phyloP scores from a whole-genome alignment of 768 basidiomycete genomes.

The Dentipellis sp. region DNA sequence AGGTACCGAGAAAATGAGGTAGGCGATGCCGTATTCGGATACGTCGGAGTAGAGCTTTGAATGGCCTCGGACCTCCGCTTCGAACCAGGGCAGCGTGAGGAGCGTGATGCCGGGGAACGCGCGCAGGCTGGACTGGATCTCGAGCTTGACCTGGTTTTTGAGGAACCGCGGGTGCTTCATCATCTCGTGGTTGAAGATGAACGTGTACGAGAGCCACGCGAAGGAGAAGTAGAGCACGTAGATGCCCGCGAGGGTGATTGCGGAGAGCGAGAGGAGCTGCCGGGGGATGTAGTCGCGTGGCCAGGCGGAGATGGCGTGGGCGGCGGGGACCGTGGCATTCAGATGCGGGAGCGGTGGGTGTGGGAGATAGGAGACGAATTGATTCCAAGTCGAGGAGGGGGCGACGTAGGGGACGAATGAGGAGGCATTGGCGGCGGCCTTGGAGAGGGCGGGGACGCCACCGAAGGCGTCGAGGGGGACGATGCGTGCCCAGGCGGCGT shows the following conservation, averaged over 20 bases:
- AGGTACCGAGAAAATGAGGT: slow-evolving; percentile 57
- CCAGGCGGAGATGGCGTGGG: slow-evolving; percentile 57
- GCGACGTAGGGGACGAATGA: slow-evolving; percentile 21
- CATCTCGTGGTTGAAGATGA: slow-evolving; percentile 92
- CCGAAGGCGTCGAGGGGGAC: slow-evolving; percentile 42
- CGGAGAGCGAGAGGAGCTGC: slow-evolving; percentile 62
- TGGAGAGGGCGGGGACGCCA: slow-evolving; percentile 7
- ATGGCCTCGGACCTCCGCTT: slow-evolving; percentile 83
- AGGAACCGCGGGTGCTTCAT: slow-evolving; percentile 92
- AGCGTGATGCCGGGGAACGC: slow-evolving; percentile 79
- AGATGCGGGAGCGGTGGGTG: slow-evolving; percentile 38
- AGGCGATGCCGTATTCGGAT: slow-evolving; percentile 71
- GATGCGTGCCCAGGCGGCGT: slow-evolving; percentile 68
- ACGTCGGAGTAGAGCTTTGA: slow-evolving; percentile 71
- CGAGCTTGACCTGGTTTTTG: slow-evolving; percentile 73
- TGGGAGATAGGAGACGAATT: slow-evolving; percentile 45
- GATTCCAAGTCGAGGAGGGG: slow-evolving; percentile 38
- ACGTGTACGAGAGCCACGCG: slow-evolving; percentile 73
- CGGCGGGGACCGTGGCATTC: slow-evolving; percentile 16
- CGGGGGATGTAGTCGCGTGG: slow-evolving; percentile 76
- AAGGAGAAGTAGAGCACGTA: slow-evolving; percentile 83
- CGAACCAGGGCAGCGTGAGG: slow-evolving; percentile 90
- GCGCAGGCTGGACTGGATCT: slow-evolving; percentile 66
- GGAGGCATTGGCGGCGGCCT: slow-evolving; percentile 10
- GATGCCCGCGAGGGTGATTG: slow-evolving; percentile 74